Base-by-base conservation (phyloP, 2,329 filamentous ascomycete species). In the Phyllosticta paracitricarpa region DNA sequence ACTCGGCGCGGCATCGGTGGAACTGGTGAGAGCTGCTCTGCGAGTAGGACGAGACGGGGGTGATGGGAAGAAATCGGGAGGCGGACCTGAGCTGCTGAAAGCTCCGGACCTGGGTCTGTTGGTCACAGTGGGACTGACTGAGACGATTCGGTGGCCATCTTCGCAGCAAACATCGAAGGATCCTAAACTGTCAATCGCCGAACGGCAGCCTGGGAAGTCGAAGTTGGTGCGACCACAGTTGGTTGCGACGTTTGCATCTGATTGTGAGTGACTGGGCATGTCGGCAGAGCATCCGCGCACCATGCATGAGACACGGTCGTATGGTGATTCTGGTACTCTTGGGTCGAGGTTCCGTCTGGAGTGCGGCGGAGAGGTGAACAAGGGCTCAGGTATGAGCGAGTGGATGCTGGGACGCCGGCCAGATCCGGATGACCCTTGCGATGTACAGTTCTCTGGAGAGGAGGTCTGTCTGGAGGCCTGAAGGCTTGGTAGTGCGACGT, bases 331-430 rank as follows among this genome's bases (percentile, higher is more conserved):
- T 25, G 60, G 60, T 19, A 62, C 35, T 30, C 60, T 51, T 40
- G 56, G 60, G 25, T 62, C 56, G 30, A 62, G 56, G 14, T 51
- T 12, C 25, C 51, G 56, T 33, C 60, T 51, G 30, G 60, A 62
- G 25, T 62, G 35, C 28, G 60, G 60, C 51, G 60, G 60, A n/a
- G 55, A 58, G 25, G 60, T 54, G 25, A 62, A 62, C 9, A 62
- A 33, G 24, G 60, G 56, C 52, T 52, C 55, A 24, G 60, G 60
- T 30, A 58, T 62, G 4, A 62, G 56, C n/a, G 55, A 51, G 22
- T 62, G 60, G 58, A 61, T 19, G 35, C 58, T 22, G 40, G 17
- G 33, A 26, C 35, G 19, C 40, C 35, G 54, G 35, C 35, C 25
- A 51, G 30, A 8, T 61, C 54, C 17, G n/a, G 40, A 24, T 19